Evolutionary conservation across 139 green algal genomes (phyloP), one percentile per base, ranked within the genome.

Genomic region (Ettlia oleoabundans): DNA sequence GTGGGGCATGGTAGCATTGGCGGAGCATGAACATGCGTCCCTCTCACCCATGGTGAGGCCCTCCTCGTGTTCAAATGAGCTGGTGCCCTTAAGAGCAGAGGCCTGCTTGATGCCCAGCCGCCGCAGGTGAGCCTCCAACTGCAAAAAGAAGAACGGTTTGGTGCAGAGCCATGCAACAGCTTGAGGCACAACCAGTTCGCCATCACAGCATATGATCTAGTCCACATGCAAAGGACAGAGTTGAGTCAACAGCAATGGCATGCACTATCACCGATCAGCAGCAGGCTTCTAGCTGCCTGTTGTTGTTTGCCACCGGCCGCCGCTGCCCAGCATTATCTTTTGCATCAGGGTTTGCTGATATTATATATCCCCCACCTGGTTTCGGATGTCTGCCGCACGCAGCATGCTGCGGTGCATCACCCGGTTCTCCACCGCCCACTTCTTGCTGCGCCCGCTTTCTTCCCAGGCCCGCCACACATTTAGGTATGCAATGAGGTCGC

Each of bases 401-500:
- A 94, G 85, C 84, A 98, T 81, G 32, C 85, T 86, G 55, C 91
- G 85, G 61, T 95, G 92, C 81, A 91, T 94, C 7, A 98, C 67
- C 51, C 86, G 91, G 84, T 96, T 94, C 86, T 97, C 96, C 68
- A 42, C 74, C 58, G 47, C 79, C 97, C 97, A 99, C 87, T 98
- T 94, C 84, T 97, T 92, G 91, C 97, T 79, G 53, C 71, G 73
- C 81, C 84, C 84, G 51, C 82, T 82, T 26, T 92, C 88, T 33
- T 93, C 72, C 93, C 94, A 98, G 3, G 88, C 95, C n/a, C 88
- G 76, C 89, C 94, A 99, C 24, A 97, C 90, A 86, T 99, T 94
- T 37, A 99, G 91, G 86, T 98, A 90, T 3, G 95, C 98, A 21
- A 99, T 90, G 88, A 99, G 96, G 89, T 99, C 97, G 75, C 87